These are phyloP conservation scores for Diplodia seriata DNA, from an alignment of 2,329 filamentous ascomycete genomes.

Conservation along the genomic window DNA sequence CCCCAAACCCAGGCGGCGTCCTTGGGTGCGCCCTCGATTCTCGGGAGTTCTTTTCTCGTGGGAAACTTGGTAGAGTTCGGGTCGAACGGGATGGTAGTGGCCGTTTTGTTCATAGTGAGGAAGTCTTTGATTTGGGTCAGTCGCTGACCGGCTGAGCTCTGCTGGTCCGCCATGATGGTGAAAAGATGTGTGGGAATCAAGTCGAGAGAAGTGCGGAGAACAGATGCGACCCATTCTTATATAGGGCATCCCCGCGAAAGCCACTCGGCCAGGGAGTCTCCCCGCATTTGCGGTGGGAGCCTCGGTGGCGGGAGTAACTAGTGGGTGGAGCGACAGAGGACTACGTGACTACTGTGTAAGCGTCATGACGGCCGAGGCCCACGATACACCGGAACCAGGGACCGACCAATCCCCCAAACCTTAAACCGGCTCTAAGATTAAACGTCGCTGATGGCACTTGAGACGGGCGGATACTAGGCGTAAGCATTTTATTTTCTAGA, in stretches of 20 bases:
- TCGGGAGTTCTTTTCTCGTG: slow-evolving; percentile 59
- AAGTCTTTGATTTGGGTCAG: slow-evolving; percentile 55
- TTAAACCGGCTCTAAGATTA: not conserved
- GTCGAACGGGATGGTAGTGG: slow-evolving; percentile 60
- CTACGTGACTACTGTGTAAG: not conserved
- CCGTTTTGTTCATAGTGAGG: slow-evolving; percentile 54
- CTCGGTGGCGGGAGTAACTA: slow-evolving; percentile 2
- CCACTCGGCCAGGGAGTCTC: not conserved
- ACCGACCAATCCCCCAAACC: not conserved
- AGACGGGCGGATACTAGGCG: not conserved
- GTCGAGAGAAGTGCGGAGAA: slow-evolving; percentile 6
- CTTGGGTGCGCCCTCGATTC: slow-evolving; percentile 59
- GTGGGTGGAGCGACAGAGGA: slow-evolving; percentile 7
- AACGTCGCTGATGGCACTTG: not conserved
- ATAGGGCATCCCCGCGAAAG: too few species aligned
- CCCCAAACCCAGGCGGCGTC: slow-evolving; percentile 69
- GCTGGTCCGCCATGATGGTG: slow-evolving; percentile 45
- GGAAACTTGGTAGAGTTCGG: slow-evolving; percentile 62
- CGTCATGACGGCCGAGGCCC: slow-evolving; percentile 13
- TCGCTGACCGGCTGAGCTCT: slow-evolving; percentile 44
- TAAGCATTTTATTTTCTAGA: not conserved
- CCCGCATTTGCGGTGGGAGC: slow-evolving; percentile 14
- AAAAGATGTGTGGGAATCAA: not conserved
- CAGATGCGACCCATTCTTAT: not conserved
- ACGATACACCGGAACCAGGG: not conserved